Base-by-base conservation (phyloP, 2,329 filamentous ascomycete species). In the Fusarium haematococcum region DNA sequence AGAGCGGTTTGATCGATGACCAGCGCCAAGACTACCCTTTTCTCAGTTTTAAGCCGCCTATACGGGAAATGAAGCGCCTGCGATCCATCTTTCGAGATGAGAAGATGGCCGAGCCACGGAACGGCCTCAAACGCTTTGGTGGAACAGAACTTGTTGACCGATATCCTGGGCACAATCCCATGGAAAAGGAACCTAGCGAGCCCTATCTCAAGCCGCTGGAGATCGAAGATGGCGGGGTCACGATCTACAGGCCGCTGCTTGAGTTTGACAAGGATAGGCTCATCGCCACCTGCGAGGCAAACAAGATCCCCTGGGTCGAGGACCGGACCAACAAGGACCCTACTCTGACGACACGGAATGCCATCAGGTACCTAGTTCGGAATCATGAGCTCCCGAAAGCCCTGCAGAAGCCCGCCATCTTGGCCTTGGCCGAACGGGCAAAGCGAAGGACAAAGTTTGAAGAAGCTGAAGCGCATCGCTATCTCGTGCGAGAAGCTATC, bases 291-390 rank as follows among this genome's bases (percentile, higher is more conserved):
- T 98, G 96, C 79, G 82, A 91, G 70, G 85, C 88, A n/a, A 88
- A 91, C 73, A 83, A 86, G 0, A 84, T 97, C 11, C 83, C 85
- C 1, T 98, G 94, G 93, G 94, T 95, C 72, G 94, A 97, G 80
- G 97, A 99, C 80, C 84, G 86, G 48, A 98, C 95, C 2, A 99
- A 99, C 79, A 82, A 86, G 18, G 93, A 98, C 77, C 88, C 86
- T 10, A 95, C 92, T 0, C 84, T 97, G 68, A 98, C 97, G 0
- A 83, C 88, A 52, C 90, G 97, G 41, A 99, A 99, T 78, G 91
- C 96, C 0, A 86, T 98, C 41, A 90, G 96, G 35, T 85, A 93
- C 80, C 81, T 97, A 50, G 86, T 90, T 23, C 83, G 86, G 30
- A 83, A 88, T 6, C 83, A 91, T 67, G 79, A 81, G 4, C 84